Conservation (phyloP, 441 rosid species). For the Daphne laureola region DNA sequence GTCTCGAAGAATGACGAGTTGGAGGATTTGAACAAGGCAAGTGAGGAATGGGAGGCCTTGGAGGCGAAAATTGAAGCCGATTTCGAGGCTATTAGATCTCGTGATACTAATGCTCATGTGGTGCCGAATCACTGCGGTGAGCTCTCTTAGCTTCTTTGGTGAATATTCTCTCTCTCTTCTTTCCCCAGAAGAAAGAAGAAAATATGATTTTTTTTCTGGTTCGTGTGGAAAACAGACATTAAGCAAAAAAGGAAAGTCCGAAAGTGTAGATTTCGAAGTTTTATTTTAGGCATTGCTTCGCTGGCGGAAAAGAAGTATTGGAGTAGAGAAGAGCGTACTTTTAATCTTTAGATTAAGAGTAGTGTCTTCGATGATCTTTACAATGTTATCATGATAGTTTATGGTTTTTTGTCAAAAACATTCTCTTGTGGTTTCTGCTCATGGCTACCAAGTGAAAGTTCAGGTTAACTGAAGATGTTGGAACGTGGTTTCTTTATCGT, state of each 20-base stretch:
- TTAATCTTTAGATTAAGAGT: no score
- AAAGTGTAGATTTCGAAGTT: background rate
- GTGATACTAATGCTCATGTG: conserved; percentile 56
- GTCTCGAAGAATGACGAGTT: conserved; percentile 26
- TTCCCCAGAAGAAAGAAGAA: background rate
- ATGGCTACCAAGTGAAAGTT: no score
- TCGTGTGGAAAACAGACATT: conserved; percentile 4
- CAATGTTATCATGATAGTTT: no score
- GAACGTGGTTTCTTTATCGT: no score
- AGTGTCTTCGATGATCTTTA: no score
- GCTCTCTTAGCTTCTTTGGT: conserved; percentile 11
- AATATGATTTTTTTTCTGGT: conserved; percentile 1
- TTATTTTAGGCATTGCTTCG: no score
- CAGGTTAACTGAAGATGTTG: no score
- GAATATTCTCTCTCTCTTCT: background rate
- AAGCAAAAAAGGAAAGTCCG: background rate
- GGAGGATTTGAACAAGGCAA: conserved; percentile 38
- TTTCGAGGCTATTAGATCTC: conserved; percentile 75
- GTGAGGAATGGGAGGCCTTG: conserved; percentile 66
- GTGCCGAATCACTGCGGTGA: conserved; percentile 91
- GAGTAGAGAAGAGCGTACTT: no score
- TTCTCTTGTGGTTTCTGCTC: no score
- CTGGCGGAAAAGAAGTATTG: no score
- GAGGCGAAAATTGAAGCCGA: conserved; percentile 73
- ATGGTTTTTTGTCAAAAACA: no score